A percentile compares a stretch with the other conserved stretches of the same genome.
phyloP scores from a whole-genome alignment of 2,329 filamentous ascomycete genomes.

The Grosmannia huntii region DNA sequence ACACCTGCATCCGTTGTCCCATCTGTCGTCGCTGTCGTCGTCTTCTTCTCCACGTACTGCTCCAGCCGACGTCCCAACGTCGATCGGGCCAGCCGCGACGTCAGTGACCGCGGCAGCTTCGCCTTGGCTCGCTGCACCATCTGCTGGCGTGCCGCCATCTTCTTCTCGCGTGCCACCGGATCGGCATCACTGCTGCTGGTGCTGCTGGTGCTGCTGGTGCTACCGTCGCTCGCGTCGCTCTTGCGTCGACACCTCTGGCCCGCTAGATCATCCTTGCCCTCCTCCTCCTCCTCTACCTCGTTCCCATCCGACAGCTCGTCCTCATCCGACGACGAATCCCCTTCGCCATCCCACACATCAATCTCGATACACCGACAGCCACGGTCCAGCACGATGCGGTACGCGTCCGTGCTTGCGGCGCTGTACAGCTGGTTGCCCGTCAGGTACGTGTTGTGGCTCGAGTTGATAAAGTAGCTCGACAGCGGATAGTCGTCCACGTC shows the following conservation, averaged over 20 bases:
- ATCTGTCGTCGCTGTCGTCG: background rate
- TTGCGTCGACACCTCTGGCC: background rate
- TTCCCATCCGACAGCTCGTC: slow-evolving; percentile 29
- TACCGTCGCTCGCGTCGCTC: background rate
- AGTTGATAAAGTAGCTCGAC: slow-evolving; percentile 86
- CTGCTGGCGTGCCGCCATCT: slow-evolving; percentile 36
- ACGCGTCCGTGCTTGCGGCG: slow-evolving; percentile 75
- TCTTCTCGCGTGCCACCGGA: slow-evolving; percentile 1
- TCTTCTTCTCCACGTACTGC: slow-evolving; percentile 20
- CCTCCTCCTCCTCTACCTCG: slow-evolving; percentile 29
- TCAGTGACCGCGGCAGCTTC: slow-evolving; percentile 31
- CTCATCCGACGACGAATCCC: slow-evolving; percentile 14
- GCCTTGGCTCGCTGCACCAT: slow-evolving; percentile 53
- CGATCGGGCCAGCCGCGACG: slow-evolving; percentile 34
- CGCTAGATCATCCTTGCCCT: slow-evolving; percentile 11
- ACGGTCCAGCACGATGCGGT: slow-evolving; percentile 69
- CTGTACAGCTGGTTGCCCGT: slow-evolving; percentile 80
- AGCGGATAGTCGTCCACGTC: slow-evolving; percentile 59
- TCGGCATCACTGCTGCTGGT: slow-evolving; percentile 19
- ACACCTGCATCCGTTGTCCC: background rate
- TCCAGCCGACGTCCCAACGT: slow-evolving; percentile 30
- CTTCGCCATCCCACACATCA: slow-evolving; percentile 86
- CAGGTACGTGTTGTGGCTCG: slow-evolving; percentile 91
- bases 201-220: background rate
- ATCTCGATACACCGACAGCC: slow-evolving; percentile 89